Evolutionary conservation across 768 basidiomycete species (phyloP), one percentile per base, ranked within the genome.

Genomic region (Amanita pallidorosea): DNA sequence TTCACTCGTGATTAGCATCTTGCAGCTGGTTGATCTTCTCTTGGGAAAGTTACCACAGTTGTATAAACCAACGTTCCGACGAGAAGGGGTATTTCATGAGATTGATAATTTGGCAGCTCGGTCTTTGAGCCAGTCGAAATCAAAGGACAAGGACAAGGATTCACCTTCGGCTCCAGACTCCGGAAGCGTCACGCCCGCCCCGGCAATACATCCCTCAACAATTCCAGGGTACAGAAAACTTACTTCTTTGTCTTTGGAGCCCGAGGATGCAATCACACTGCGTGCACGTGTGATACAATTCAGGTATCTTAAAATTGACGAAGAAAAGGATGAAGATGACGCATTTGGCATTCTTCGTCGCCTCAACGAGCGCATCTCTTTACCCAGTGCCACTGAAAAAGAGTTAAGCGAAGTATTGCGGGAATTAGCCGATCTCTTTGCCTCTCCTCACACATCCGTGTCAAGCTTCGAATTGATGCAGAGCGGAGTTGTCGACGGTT

Each of bases 61-160:
- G 47, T 98, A 96, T 67, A 83, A 81, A 60, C 86, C 90, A 15
- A 82, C 85, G 0, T 92, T 98, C 75, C 81, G 89, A 18, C 77
- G 94, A 25, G 95, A 99, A 67, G 96, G 96, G 7, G 96, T 98
- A 25, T 83, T 96, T 65, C 88, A 97, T 65, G 96, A 98, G 63
- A 82, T 99, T 34, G 92, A 93, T 56, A 64, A 70, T 7, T 69
- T 94, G 25, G 85, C 91, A 6, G 74, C 74, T 11, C 77, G 84
- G 45, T 61, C 75, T 7, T 69, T 95, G 33, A 70, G 75, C 4
- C 71, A 80, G 0, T 58, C 71, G 4, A 67, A 65, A 55, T 31
- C 65, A 8, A 75, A 73, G 56, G 58, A 65, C 3, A 85, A 81
- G 54, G 76, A 75, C 1, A 74, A 72, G 57, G 70, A 72, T 22